Base-by-base conservation (phyloP, 768 basidiomycete species). In the Omphalotus guepiniiformis region DNA sequence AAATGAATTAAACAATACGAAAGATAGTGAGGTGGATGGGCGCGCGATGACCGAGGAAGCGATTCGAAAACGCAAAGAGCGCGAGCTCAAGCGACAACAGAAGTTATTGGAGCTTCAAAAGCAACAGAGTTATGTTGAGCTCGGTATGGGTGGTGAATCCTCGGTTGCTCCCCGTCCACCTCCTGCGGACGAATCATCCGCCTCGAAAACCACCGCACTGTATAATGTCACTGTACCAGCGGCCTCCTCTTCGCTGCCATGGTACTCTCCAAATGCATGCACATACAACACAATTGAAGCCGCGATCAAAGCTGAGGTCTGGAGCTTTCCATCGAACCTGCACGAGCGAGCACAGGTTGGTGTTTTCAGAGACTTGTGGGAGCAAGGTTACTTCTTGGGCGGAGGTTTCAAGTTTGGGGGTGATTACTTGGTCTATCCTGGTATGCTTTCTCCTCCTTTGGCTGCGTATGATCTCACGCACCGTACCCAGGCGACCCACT, bases 401-500 rank as follows among this genome's bases (percentile, higher is more conserved):
- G 80, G 80, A 0, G 94, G 93, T 0, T 81, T 94, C 64, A 88
- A 87, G 63, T 99, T 99, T 59, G 96, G 96, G 5, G 94, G 93
- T 1, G 93, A 98, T 57, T 97, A 92, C 64, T 68, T 99, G 36
- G 88, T 97, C 1, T 99, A 99, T 67, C 96, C 96, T 42, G 95
- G 95, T 87, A 60, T 34, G 80, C 65, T 41, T 48, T 19, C 7
- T 21, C 29, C 15, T 22, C n/a, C 45, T 32, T 15, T 28, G 15
- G 42, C 25, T 50, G 9, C 39, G 21, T 25, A 26, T 11, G 6
- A 30, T 25, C 15, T 42, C 13, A 32, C 16, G 42, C 38, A 23
- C 38, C 43, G 38, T 34, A 28, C 22, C 1, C 51, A 95, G 93
- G 93, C 47, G 93, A 99, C 62, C 93, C 94, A 7, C 67, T 98